A percentile compares a stretch with the other conserved stretches of the same genome.
These are phyloP conservation scores for Kalmusia sp. DNA, from an alignment of 2,329 filamentous ascomycete species.

Conservation along the genomic window DNA sequence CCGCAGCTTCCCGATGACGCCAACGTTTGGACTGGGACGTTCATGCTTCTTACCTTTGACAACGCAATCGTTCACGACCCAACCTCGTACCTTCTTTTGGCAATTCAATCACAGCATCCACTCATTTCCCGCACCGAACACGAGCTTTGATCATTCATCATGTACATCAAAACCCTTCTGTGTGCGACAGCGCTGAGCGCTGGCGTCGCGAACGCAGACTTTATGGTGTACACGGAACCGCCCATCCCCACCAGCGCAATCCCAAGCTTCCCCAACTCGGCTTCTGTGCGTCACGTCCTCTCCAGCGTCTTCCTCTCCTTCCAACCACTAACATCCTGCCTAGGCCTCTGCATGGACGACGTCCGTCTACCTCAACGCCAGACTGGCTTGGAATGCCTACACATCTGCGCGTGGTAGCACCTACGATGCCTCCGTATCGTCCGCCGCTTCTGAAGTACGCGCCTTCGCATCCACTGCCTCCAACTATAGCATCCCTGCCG, in stretches of 20 bases:
- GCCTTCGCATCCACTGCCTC: constrained; percentile 29
- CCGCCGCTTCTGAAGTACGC: constrained; percentile 34
- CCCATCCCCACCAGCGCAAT: constrained; percentile 37
- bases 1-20: not conserved
- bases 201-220: constrained; percentile 30
- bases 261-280: constrained; percentile 29
- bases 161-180: constrained; percentile 7
- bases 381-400: constrained; percentile 30
- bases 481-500: constrained; percentile 34
- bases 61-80: not conserved
- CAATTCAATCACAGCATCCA: no score
- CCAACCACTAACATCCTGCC: not conserved
- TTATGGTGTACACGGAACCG: constrained; percentile 40
- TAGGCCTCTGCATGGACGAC: constrained; percentile 37
- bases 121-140: no score
- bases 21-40: not conserved
- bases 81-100: not conserved
- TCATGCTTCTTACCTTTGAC: not conserved
- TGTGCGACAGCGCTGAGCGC: constrained; percentile 13
- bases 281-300: constrained; percentile 20
- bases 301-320: not conserved
- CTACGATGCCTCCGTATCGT: constrained; percentile 35
- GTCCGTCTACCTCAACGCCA: constrained; percentile 34
- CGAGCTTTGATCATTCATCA: not conserved
- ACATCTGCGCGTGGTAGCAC: constrained; percentile 26